These are phyloP conservation scores for Fusarium mundagurra DNA, from an alignment of 2,329 filamentous ascomycete genomes.

Conservation along the genomic window DNA sequence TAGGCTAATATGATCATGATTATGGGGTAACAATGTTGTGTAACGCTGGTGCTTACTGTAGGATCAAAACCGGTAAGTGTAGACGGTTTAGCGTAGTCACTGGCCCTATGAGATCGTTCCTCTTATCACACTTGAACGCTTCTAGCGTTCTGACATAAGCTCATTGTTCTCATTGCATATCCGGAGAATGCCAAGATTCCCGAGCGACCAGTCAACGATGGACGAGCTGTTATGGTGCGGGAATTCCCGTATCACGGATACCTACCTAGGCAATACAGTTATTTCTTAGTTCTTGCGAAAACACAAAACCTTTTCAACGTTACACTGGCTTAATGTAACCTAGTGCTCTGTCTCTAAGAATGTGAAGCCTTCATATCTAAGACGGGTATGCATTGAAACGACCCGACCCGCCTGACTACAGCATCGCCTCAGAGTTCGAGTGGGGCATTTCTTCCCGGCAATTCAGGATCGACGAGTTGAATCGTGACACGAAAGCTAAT, in stretches of 20 bases:
- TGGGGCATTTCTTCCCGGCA: accelerated
- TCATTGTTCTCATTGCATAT: background rate
- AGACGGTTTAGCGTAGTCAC: background rate
- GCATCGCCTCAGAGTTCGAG: accelerated
- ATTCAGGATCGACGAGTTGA: accelerated
- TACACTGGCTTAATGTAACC: accelerated
- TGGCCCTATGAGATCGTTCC: background rate
- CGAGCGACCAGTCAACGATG: background rate
- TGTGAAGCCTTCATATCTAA: background rate
- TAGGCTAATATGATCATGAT: background rate
- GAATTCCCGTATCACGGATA: background rate
- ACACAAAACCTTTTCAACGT: accelerated
- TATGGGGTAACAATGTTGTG: background rate
- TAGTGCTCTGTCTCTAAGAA: accelerated
- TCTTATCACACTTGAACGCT: background rate
- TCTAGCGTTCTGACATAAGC: background rate
- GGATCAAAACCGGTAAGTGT: background rate
- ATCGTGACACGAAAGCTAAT: accelerated
- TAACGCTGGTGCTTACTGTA: background rate
- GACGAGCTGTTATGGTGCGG: accelerated
- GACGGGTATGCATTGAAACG: background rate
- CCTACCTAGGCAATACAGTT: background rate
- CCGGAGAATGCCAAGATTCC: background rate
- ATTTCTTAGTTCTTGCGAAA: background rate
- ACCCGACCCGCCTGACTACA: background rate